phyloP scores from a whole-genome alignment of 2,329 filamentous ascomycete genomes.

The Microsporum audouinii region DNA sequence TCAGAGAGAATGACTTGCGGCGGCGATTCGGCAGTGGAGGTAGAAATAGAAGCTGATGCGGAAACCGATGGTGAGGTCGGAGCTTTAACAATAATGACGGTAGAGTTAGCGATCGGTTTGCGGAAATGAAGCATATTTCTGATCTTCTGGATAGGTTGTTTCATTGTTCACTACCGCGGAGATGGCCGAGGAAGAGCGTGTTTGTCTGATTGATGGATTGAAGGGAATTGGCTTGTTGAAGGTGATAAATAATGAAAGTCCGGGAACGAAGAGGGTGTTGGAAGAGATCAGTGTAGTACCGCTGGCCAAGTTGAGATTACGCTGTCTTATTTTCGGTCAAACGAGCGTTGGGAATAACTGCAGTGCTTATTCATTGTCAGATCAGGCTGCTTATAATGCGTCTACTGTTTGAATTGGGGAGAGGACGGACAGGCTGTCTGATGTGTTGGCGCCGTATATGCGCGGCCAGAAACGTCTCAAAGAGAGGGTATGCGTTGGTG shows the following conservation, averaged over 20 bases:
- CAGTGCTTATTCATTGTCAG: constrained; percentile 10
- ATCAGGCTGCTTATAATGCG: constrained; percentile 9
- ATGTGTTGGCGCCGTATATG: constrained; percentile 1
- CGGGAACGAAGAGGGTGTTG: background rate
- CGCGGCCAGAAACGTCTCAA: background rate
- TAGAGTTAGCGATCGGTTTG: constrained; percentile 9
- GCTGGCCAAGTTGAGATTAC: background rate
- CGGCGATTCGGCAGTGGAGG: constrained; percentile 11
- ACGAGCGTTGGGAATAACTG: constrained; percentile 12
- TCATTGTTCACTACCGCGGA: background rate
- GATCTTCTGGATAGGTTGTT: background rate
- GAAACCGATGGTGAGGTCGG: background rate
- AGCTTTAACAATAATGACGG: constrained; percentile 3
- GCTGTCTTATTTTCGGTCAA: background rate
- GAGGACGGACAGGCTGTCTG: background rate
- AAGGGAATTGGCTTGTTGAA: constrained; percentile 1
- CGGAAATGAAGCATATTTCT: constrained; percentile 7
- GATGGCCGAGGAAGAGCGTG: background rate
- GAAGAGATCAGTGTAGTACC: background rate
- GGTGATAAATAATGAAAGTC: background rate
- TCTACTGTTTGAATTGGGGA: constrained; percentile 11
- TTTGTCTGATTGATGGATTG: background rate
- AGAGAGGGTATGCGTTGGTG: background rate
- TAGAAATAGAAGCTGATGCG: background rate
- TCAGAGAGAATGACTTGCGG: constrained; percentile 30